phyloP scores from a whole-genome alignment of 2,329 filamentous ascomycete species.

The Fusarium udum region DNA sequence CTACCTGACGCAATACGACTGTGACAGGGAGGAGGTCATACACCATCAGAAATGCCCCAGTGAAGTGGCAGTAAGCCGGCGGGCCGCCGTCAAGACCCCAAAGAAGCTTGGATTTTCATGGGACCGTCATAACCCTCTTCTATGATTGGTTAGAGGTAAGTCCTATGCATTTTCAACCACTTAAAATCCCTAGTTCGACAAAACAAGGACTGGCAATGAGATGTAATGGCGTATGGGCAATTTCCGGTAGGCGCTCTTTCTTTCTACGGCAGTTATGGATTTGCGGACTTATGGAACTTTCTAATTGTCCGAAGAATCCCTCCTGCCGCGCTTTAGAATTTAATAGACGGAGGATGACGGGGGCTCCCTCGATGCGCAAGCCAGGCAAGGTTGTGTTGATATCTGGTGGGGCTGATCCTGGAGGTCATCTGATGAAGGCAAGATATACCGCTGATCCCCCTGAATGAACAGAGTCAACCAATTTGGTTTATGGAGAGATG shows the following conservation, averaged over 20 bases:
- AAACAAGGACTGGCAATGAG: not conserved
- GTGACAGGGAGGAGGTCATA: not conserved
- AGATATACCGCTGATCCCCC: too few relatives aligned
- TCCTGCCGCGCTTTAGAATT: not conserved
- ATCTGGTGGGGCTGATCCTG: too few relatives aligned
- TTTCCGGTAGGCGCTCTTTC: not conserved
- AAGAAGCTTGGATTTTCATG: not conserved
- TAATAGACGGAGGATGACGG: not conserved
- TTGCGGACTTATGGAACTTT: not conserved
- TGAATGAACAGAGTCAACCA: too few relatives aligned
- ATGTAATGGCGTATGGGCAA: not conserved
- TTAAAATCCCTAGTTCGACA: not conserved
- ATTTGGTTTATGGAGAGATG: too few relatives aligned
- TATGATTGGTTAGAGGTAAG: not conserved
- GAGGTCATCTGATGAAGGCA: too few relatives aligned
- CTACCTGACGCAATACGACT: not conserved
- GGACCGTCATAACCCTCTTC: rapidly evolving
- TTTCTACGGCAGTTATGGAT: not conserved
- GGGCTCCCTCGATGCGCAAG: too few relatives aligned
- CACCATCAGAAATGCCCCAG: not conserved
- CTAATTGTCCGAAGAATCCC: not conserved
- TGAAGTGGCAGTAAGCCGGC: not conserved
- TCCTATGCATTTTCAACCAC: not conserved
- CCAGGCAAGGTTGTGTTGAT: too few relatives aligned
- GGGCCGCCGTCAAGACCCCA: not conserved